Evolutionary conservation across 306 rosid species (phyloP).

Genomic region (Malus domestica): ASM211411v1 NC_041796.1:6680001-6680500

Average conservation of each 20-base stretch:
- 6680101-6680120: neutral
- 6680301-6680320: conserved; percentile 41
- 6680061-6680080: neutral
- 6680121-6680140: neutral
- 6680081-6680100: neutral
- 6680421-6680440: conserved; percentile 9
- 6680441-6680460: neutral
- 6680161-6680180: neutral
- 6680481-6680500: neutral
- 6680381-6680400: conserved; percentile 98
- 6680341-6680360: conserved; percentile 99
- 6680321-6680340: conserved; percentile 97
- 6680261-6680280: neutral
- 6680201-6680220: neutral
- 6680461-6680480: neutral
- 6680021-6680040: neutral
- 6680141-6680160: neutral
- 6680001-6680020: neutral
- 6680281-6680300: neutral
- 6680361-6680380: conserved; percentile 97
- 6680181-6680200: neutral
- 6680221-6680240: neutral
- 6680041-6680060: neutral
- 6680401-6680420: conserved; percentile 91
- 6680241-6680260: neutral